A percentile compares a stretch with the other conserved stretches of the same genome.
Conservation (phyloP, 1,284 basidiomycete species). For the Moesziomyces parantarcticus region DNA sequence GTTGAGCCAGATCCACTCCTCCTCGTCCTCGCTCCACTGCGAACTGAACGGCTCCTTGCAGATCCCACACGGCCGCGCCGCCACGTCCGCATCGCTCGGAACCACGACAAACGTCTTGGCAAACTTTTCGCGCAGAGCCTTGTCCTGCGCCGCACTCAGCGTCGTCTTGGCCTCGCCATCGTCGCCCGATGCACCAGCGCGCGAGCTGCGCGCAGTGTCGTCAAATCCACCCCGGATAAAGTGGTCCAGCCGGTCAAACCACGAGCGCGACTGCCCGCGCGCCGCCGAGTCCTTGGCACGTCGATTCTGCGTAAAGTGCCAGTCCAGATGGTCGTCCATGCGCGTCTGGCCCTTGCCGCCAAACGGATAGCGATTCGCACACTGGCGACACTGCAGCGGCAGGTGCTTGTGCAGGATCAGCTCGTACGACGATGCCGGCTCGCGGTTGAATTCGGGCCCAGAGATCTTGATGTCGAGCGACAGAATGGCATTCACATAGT, state of each 20-base stretch:
- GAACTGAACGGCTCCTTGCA: slow-evolving; percentile 94
- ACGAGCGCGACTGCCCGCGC: slow-evolving; percentile 88
- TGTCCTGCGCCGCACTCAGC: slow-evolving; percentile 74
- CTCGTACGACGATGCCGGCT: slow-evolving; percentile 69
- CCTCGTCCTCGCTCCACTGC: slow-evolving; percentile 94
- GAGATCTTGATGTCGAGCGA: slow-evolving; percentile 77
- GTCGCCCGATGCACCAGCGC: slow-evolving; percentile 56
- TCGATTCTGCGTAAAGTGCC: slow-evolving; percentile 95
- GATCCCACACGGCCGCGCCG: slow-evolving; percentile 89
- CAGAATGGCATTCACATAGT: slow-evolving; percentile 80
- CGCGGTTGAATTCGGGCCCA: slow-evolving; percentile 80
- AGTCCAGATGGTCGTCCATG: slow-evolving; percentile 91
- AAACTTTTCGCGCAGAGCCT: slow-evolving; percentile 74
- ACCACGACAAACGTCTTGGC: slow-evolving; percentile 76
- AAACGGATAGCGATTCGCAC: slow-evolving; percentile 86
- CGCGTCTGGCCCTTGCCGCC: slow-evolving; percentile 78
- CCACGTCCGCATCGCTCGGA: slow-evolving; percentile 79
- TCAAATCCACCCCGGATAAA: slow-evolving; percentile 67
- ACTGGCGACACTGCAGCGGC: slow-evolving; percentile 89
- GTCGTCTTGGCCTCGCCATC: slow-evolving; percentile 56
- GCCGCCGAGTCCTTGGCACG: slow-evolving; percentile 85
- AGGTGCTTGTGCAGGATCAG: slow-evolving; percentile 71
- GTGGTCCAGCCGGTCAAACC: slow-evolving; percentile 85
- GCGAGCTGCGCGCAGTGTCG: slow-evolving; percentile 17
- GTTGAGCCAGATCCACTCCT: slow-evolving; percentile 98